Evolutionary conservation across 2,329 filamentous ascomycete species (phyloP).

Genomic region (Aspergillus niger): DNA sequence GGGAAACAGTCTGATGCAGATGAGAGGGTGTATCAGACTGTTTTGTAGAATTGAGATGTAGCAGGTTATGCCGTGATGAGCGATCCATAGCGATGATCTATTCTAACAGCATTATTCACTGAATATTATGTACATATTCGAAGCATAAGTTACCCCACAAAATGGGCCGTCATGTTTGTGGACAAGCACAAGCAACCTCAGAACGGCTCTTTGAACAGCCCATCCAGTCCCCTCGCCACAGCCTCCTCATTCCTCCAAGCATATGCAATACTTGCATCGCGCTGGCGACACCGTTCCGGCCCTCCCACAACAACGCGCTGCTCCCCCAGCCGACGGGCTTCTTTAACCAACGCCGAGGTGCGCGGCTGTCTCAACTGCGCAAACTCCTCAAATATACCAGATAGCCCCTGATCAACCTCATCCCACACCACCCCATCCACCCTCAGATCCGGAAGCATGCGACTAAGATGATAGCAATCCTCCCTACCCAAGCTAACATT

Average conservation of each 20-base stretch:
- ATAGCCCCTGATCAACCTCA: neutral
- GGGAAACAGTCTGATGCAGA: neutral
- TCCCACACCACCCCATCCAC: neutral
- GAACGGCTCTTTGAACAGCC: neutral
- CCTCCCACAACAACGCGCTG: constrained; percentile 1
- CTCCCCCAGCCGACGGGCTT: constrained; percentile 3
- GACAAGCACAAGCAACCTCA: neutral
- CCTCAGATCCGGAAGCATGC: neutral
- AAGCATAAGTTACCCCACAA: neutral
- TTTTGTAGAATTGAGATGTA: neutral
- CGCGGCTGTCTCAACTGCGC: constrained; percentile 1
- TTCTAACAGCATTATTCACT: neutral
- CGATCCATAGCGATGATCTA: neutral
- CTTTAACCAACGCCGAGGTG: neutral
- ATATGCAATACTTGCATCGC: neutral
- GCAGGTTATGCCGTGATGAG: neutral
- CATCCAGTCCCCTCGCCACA: neutral
- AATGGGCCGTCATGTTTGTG: no score
- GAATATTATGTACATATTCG: neutral
- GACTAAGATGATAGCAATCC: constrained; percentile 8
- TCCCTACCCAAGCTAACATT: neutral
- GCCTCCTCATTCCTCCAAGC: neutral
- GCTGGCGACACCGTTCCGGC: neutral
- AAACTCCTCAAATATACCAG: neutral
- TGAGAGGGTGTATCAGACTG: neutral